A percentile compares a stretch with the other conserved stretches of the same genome.
Conservation (phyloP, 805 yeast species). For the Grigorovia jiainica region DNA sequence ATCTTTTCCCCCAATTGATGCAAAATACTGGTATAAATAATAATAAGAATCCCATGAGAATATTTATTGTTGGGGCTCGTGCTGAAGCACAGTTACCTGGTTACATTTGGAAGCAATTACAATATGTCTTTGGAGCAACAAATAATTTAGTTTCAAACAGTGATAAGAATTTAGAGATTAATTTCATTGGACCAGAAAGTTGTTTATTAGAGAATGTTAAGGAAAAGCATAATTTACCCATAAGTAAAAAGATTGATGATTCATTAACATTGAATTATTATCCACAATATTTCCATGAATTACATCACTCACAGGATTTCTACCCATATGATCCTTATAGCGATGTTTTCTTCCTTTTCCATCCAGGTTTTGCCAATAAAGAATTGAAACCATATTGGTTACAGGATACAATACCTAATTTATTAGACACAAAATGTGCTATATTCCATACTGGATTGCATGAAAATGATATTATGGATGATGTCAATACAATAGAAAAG, state of each 20-base stretch:
- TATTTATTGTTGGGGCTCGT: slow-evolving; percentile 85
- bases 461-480: slow-evolving; percentile 59
- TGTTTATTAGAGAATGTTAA: slow-evolving; percentile 23
- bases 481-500: slow-evolving; percentile 58
- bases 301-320: slow-evolving; percentile 87
- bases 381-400: slow-evolving; percentile 82
- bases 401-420: slow-evolving; percentile 76
- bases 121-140: slow-evolving; percentile 71
- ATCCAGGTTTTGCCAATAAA: slow-evolving; percentile 86
- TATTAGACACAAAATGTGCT: slow-evolving; percentile 90
- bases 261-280: slow-evolving; percentile 73
- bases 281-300: slow-evolving; percentile 84
- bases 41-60: slow-evolving; percentile 80
- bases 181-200: slow-evolving; percentile 92
- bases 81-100: slow-evolving; percentile 92
- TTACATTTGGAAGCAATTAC: slow-evolving; percentile 91
- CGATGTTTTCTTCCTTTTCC: slow-evolving; percentile 89
- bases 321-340: slow-evolving; percentile 97
- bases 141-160: no score
- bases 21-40: slow-evolving; percentile 27
- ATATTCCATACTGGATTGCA: slow-evolving; percentile 87
- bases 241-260: slow-evolving; percentile 64
- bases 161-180: slow-evolving; percentile 69
- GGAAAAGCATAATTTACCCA: slow-evolving; percentile 42
- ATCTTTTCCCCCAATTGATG: slow-evolving; percentile 57